Conservation (phyloP, 305 asterid species). For the Lippia alba region DNA sequence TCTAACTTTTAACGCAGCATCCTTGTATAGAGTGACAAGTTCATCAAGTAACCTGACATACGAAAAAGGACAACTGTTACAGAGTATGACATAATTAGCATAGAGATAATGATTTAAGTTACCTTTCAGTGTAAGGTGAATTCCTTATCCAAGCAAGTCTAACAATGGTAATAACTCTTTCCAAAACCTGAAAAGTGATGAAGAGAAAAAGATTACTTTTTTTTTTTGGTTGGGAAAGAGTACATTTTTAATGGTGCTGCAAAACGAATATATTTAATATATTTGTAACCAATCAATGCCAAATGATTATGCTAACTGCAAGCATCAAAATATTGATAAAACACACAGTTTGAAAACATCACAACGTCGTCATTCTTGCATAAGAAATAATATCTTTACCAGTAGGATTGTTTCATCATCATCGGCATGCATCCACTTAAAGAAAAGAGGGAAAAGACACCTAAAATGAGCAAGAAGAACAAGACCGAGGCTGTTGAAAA, state of each 20-base stretch:
- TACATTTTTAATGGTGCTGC: too few species aligned
- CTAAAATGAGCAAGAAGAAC: conserved; percentile 81
- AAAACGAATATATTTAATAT: not conserved
- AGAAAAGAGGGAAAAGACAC: conserved; percentile 86
- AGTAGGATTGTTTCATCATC: conserved; percentile 84
- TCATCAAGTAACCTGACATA: conserved; percentile 79
- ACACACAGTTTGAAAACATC: not conserved
- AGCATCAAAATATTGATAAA: not conserved
- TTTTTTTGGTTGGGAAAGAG: too few species aligned
- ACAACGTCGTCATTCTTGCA: conserved; percentile 3
- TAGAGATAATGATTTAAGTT: conserved; percentile 17
- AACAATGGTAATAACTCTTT: conserved; percentile 57
- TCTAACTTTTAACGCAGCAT: conserved; percentile 71
- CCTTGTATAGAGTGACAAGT: conserved; percentile 79
- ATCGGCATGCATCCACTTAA: conserved; percentile 91
- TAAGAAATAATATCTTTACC: conserved; percentile 53
- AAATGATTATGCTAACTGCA: not conserved
- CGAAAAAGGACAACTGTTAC: conserved; percentile 24
- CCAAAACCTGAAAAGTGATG: conserved; percentile 65
- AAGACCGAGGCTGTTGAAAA: conserved; percentile 74
- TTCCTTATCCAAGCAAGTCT: conserved; percentile 91
- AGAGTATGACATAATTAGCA: conserved; percentile 17
- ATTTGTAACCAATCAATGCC: conserved; percentile 16
- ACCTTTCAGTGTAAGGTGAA: conserved; percentile 82
- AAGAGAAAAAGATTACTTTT: conserved; percentile 2